Evolutionary conservation across 2,329 filamentous ascomycete genomes (phyloP).

Genomic region (Proliferodiscus dingleyae): DNA sequence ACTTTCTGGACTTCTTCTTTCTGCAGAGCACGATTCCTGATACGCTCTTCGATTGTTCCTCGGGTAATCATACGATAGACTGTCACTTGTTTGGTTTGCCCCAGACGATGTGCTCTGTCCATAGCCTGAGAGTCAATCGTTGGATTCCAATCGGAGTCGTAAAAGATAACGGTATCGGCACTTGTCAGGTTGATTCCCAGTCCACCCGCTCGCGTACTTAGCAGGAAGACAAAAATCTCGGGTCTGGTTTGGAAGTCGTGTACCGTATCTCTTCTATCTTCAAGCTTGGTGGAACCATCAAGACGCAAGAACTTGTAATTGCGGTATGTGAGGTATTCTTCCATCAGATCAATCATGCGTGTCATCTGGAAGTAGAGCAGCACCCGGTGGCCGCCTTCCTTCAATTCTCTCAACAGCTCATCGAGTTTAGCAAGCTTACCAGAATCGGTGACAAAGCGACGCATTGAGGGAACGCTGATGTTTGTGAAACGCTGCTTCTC

Average conservation of each 20-base stretch:
- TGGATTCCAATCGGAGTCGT: slow-evolving; percentile 99
- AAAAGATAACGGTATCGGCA: slow-evolving; percentile 98
- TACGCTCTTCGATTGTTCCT: slow-evolving; percentile 95
- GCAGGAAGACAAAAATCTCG: slow-evolving; percentile 94
- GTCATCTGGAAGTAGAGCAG: slow-evolving; percentile 99
- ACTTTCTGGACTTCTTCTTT: slow-evolving; percentile 99
- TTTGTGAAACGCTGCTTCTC: slow-evolving; percentile 82
- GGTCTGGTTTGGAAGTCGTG: slow-evolving; percentile 92
- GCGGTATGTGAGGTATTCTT: slow-evolving; percentile 96
- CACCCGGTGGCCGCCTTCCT: slow-evolving; percentile 88
- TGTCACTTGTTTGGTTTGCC: slow-evolving; percentile 91
- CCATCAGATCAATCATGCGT: slow-evolving; percentile 98
- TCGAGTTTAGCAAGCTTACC: slow-evolving; percentile 94
- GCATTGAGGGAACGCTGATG: slow-evolving; percentile 93
- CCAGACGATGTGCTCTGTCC: slow-evolving; percentile 96
- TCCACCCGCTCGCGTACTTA: slow-evolving; percentile 94
- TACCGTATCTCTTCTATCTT: slow-evolving; percentile 94
- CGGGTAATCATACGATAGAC: slow-evolving; percentile 97
- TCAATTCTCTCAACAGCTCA: slow-evolving; percentile 79
- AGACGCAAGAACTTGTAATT: slow-evolving; percentile 98
- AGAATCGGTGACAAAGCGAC: slow-evolving; percentile 93
- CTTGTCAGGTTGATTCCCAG: slow-evolving; percentile 96
- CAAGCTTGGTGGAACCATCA: slow-evolving; percentile 93
- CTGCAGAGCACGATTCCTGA: slow-evolving; percentile 91
- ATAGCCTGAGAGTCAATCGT: slow-evolving; percentile 98